These are phyloP conservation scores for Actinomortierella wolfii DNA, from an alignment of 371 early-diverging fungal species.

Conservation along the genomic window DNA sequence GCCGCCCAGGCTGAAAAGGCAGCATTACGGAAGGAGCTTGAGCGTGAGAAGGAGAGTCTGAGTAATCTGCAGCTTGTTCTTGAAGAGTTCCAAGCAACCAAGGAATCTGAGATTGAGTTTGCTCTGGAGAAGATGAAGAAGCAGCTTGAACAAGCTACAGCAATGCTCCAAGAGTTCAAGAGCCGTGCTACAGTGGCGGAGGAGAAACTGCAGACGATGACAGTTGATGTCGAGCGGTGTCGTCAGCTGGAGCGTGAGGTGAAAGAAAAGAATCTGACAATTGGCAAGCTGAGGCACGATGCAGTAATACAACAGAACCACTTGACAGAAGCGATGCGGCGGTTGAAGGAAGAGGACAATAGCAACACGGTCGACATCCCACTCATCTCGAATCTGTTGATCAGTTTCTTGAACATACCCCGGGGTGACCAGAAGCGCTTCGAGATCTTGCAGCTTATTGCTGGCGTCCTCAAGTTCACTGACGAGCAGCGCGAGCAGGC, in stretches of 20 bases:
- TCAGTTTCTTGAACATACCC: slow-evolving; percentile 82
- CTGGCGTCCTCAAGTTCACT: slow-evolving; percentile 82
- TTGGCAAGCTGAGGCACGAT: slow-evolving; percentile 84
- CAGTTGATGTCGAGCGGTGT: slow-evolving; percentile 61
- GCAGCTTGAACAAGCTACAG: slow-evolving; percentile 57
- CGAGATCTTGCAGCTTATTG: slow-evolving; percentile 87
- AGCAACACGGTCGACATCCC: slow-evolving; percentile 85
- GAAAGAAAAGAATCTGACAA: slow-evolving; percentile 70
- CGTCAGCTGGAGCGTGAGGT: slow-evolving; percentile 74
- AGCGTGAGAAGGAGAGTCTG: slow-evolving; percentile 66
- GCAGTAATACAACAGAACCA: slow-evolving; percentile 86
- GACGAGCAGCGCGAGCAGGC: slow-evolving; percentile 89
- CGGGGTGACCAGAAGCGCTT: slow-evolving; percentile 88
- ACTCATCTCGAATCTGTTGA: slow-evolving; percentile 83
- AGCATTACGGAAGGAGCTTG: slow-evolving; percentile 60
- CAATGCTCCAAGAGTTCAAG: slow-evolving; percentile 62
- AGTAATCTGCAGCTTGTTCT: slow-evolving; percentile 84
- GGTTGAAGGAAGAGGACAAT: slow-evolving; percentile 75
- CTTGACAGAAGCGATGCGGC: slow-evolving; percentile 83
- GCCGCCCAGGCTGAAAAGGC: slow-evolving; percentile 59
- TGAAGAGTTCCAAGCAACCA: slow-evolving; percentile 85
- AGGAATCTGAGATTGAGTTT: slow-evolving; percentile 78
- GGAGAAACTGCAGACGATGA: slow-evolving; percentile 57
- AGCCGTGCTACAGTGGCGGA: slow-evolving; percentile 65
- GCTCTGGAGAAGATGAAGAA: slow-evolving; percentile 73